These are phyloP conservation scores for Verticillium tricorpus DNA, from an alignment of 2,329 filamentous ascomycete species.

Conservation along the genomic window DNA sequence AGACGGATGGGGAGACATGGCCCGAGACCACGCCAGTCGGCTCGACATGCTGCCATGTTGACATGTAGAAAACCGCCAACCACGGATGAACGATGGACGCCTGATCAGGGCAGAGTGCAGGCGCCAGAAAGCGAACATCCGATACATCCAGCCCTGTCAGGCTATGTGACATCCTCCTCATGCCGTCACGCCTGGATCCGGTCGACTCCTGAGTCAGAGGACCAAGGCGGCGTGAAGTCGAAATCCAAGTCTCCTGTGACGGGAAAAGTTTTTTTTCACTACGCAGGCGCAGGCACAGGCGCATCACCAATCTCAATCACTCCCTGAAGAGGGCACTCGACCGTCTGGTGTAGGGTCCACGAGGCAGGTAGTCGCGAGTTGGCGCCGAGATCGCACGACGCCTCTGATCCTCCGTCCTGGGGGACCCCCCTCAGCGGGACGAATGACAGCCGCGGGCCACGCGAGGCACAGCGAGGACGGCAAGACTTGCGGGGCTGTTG, in stretches of 20 bases:
- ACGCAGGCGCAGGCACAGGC: neutral
- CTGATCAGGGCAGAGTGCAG: neutral
- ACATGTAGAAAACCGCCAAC: neutral
- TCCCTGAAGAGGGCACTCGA: neutral
- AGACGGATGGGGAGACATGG: neutral
- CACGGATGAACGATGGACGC: neutral
- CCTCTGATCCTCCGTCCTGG: neutral
- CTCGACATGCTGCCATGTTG: neutral
- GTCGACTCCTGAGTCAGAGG: neutral
- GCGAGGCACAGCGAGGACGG: neutral
- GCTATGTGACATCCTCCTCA: neutral
- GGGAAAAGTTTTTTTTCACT: neutral
- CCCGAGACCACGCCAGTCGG: neutral
- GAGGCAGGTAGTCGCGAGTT: neutral
- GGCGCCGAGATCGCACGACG: neutral
- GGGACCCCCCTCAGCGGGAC: neutral
- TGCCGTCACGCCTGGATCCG: neutral
- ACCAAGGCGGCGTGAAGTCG: neutral
- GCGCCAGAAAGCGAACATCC: neutral
- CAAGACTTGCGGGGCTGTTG: neutral
- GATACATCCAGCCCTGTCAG: neutral
- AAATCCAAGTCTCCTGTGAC: neutral
- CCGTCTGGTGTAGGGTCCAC: neutral
- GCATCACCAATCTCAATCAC: neutral
- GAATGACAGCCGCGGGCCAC: neutral